Evolutionary conservation across 495 filamentous ascomycete genomes (phyloP).

Genomic region (Neurospora pannonica): DNA sequence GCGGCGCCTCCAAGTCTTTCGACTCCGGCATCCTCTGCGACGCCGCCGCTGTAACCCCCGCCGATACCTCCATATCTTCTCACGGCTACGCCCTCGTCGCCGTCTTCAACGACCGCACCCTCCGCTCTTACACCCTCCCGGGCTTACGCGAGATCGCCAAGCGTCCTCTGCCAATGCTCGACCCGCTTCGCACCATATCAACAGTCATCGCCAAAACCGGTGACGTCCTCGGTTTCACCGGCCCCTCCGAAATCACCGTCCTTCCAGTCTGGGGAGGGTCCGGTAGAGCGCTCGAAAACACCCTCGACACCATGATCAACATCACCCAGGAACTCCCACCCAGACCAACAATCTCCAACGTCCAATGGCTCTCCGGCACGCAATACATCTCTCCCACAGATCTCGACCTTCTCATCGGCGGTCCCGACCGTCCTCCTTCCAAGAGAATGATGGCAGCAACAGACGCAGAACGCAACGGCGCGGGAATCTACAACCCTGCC

Average conservation of each 20-base stretch:
- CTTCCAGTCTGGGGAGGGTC: conserved; percentile 74
- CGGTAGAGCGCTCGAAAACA: conserved; percentile 30
- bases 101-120: conserved; percentile 70
- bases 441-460: conserved; percentile 54
- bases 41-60: conserved; percentile 63
- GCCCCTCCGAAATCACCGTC: conserved; percentile 73
- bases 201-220: conserved; percentile 64
- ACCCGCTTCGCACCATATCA: conserved; percentile 59
- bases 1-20: conserved; percentile 83
- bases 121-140: conserved; percentile 75
- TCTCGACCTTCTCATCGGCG: conserved; percentile 85
- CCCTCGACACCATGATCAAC: conserved; percentile 70
- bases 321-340: conserved; percentile 59
- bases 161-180: conserved; percentile 52
- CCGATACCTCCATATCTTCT: conserved; percentile 60
- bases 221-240: conserved; percentile 79
- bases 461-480: conserved; percentile 33
- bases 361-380: conserved; percentile 94
- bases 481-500: conserved; percentile 6
- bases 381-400: conserved; percentile 86
- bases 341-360: conserved; percentile 87
- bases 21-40: conserved; percentile 67
- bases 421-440: conserved; percentile 74
- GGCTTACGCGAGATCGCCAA: conserved; percentile 77
- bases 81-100: conserved; percentile 70